Base-by-base conservation (phyloP, 306 rosid species). In the Acacia acuminata region DNA sequence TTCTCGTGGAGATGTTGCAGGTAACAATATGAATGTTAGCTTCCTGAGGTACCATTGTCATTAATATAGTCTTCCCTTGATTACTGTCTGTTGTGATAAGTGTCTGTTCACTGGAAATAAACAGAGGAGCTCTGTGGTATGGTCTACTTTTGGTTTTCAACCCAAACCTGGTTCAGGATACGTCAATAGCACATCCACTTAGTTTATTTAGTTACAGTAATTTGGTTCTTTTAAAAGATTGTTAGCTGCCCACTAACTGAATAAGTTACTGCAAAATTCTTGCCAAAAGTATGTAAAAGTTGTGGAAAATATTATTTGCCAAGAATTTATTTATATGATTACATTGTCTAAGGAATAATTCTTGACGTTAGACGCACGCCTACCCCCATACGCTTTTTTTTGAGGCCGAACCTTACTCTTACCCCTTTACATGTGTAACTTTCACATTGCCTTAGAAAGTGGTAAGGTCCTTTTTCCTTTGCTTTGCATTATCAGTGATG, bases 1-100 rank as follows among this genome's bases (percentile, higher is more conserved):
- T 96, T 86, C 99, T 96, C 63, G 98, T 96, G 77, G 99, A 96
- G 88, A 96, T 96, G 99, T 91, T 96, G 90, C 97, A 96, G 99
- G 99, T 96, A 92, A 81, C 55, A 71, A n/a, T 50, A 24, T 60
- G 79, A 86, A 67, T 55, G 68, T 76, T 44, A 45, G 72, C 83
- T 85, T 64, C 68, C 69, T 64, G 42, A 25, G 68, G 77, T 80
- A 42, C 60, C 63, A 44, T 61, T 55, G 10, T 79, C 45, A 65
- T 66, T 71, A 77, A 60, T 76, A 34, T 75, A 34, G 71, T 58
- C 67, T 74, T 30, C 36, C 42, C 71, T 40, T 73, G 70, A n/a
- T 80, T 32, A 25, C 34, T 4, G 79, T 48, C 58, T 64, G 72
- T 77, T 77, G 40, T 47, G 76, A 73, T 78, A 61, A 34, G 67